Evolutionary conservation across 345 rosid species (phyloP).

Genomic region (Lumnitzera racemosa): DNA sequence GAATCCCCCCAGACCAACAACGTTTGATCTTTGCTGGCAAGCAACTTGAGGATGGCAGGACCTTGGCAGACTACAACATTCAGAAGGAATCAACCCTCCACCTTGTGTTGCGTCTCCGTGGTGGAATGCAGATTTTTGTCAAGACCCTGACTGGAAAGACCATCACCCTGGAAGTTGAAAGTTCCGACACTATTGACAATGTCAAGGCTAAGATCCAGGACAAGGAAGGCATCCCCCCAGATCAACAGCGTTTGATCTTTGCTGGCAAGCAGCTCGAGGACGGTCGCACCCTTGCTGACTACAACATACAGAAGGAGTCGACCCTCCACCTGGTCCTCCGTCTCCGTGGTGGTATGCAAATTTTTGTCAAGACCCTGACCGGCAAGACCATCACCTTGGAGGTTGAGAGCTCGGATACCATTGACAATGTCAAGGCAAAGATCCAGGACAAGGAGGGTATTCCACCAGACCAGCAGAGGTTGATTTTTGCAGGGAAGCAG

Average conservation of each 20-base stretch:
- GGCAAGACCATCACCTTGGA: constrained; percentile 30
- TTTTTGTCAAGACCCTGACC: constrained; percentile 28
- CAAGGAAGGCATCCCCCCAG: constrained; percentile 41
- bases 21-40: constrained; percentile 37
- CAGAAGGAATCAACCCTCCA: constrained; percentile 35
- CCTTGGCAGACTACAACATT: constrained; percentile 37
- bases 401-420: constrained; percentile 28
- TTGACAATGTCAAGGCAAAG: constrained; percentile 28
- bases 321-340: constrained; percentile 34
- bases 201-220: constrained; percentile 40
- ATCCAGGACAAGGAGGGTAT: constrained; percentile 37
- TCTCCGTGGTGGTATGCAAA: constrained; percentile 44
- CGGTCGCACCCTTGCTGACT: constrained; percentile 25
- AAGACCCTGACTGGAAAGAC: constrained; percentile 38
- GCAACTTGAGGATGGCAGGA: constrained; percentile 36
- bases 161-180: constrained; percentile 33
- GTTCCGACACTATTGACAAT: constrained; percentile 36
- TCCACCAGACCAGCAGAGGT: constrained; percentile 32
- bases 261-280: constrained; percentile 38
- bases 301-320: constrained; percentile 32
- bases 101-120: constrained; percentile 23
- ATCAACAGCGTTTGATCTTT: constrained; percentile 38
- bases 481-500: constrained; percentile 34
- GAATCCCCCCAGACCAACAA: constrained; percentile 41
- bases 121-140: constrained; percentile 40